Base-by-base conservation (phyloP, 2,329 filamentous ascomycete species). In the Cordyceps farinosa region DNA sequence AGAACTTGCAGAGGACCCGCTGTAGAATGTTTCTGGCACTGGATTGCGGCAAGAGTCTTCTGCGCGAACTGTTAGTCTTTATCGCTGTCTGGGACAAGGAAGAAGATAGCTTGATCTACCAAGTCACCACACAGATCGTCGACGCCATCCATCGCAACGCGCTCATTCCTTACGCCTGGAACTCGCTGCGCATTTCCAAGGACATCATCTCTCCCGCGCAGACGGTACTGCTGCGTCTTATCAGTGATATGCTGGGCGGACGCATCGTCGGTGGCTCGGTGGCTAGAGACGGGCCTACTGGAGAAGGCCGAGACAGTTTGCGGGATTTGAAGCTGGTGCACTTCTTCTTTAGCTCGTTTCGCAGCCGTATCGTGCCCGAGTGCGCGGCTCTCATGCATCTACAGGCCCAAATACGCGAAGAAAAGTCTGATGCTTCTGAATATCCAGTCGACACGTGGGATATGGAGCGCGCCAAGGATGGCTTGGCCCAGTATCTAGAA, bases 401-500 rank as follows among this genome's bases (percentile, higher is more conserved):
- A 3, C 94, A 98, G 77, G 91, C 91, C 17, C 90, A 97, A 72
- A 96, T 97, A 40, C 88, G 91, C 48, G 87, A 89, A 47, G 87
- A 89, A 38, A 83, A 87, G 63, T 87, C 89, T 17, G 85, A 94
- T 65, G 87, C 91, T 0, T 87, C 91, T 66, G 93, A 97, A 70
- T 98, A 97, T 70, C 94, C 94, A 0, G 87, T 97, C 1, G 96
- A 98, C 70, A 84, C 92, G 53, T 98, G 94, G 94, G 94, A 98
- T 70, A 96, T 98, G 90, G 94, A 98, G 74, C 87, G 94, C 15
- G 94, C 96, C 64, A 97, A 96, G 74, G 94, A 98, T 71, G 94
- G 94, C 0, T 86, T 98, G 1, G 92, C 93, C 58, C 93, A 97
- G 74, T 97, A 96, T 72, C 85, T 98, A 1, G 93, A 97, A 69